Evolutionary conservation across 305 asterid genomes (phyloP), one percentile per base, ranked within the genome.

Genomic region (Fraxinus dipetala): DNA sequence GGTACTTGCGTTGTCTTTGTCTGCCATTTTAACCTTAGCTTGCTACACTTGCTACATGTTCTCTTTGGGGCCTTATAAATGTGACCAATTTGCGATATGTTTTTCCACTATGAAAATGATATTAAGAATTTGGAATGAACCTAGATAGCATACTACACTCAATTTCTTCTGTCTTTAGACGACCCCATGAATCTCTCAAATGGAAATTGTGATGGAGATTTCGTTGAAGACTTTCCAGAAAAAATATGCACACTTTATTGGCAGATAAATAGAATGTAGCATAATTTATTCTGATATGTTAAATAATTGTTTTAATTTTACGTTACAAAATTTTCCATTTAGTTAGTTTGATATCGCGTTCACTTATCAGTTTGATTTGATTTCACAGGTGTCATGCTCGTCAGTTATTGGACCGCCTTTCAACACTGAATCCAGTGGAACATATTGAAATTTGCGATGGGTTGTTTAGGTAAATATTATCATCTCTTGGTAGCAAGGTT

Each of bases 381-480:
- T 86, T 85, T 84, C 85, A 54, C 93, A 96, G 98, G 99, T 88
- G 81, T 86, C 99, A 96, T 84, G 98, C 98, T 76, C 92, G 84
- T 79, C 89, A 90, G 86, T 89, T 96, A 79, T 86, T 96, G 92
- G 92, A 91, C 84, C 96, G 98, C 75, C 97, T 94, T 78, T 89
- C 95, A 72, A 89, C 93, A 77, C 96, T 96, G 75, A 93, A 96
- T 87, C 97, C 98, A 26, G 95, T 93, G 86, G 98, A 93, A 82
- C 97, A 94, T 86, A 65, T 81, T 59, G 89, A 88, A 79, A 91
- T 93, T 85, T 94, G 97, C 81, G 83, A 83, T 81, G 97, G 97
- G 30, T 85, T 96, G 84, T 91, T 96, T 85, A 88, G 98, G 99
- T 96, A 90, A 70, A 87, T 76, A 40, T 72, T 69, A 38, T 82